Evolutionary conservation across 176 grass and related monocot species (phyloP).

Genomic region (Aegilops speltoides): DNA sequence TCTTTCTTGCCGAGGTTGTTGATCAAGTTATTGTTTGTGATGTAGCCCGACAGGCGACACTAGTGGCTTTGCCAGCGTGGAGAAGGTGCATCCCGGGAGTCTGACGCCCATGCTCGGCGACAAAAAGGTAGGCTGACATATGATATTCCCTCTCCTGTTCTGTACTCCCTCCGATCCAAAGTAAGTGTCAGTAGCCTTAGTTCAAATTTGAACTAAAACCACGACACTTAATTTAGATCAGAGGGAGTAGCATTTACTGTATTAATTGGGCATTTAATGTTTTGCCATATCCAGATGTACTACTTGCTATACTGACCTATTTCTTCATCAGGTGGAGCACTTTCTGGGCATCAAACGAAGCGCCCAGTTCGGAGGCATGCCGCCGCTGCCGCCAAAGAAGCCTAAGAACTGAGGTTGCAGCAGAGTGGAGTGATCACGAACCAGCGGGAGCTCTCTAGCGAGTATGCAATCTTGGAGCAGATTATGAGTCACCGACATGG

Average conservation of each 20-base stretch:
- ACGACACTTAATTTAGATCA: too few relatives aligned
- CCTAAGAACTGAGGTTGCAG: slow-evolving; percentile 56
- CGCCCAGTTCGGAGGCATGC: slow-evolving; percentile 56
- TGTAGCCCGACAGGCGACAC: slow-evolving; percentile 67
- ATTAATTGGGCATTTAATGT: background rate
- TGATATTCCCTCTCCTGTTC: slow-evolving; percentile 1
- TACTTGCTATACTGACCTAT: background rate
- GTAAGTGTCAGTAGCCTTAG: too few relatives aligned
- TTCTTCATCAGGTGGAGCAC: slow-evolving; percentile 70
- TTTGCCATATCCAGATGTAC: background rate
- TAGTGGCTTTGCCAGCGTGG: slow-evolving; percentile 70
- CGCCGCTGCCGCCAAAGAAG: slow-evolving; percentile 67
- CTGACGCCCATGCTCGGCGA: slow-evolving; percentile 92
- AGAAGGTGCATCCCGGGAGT: slow-evolving; percentile 73
- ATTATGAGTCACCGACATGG: slow-evolving; percentile 12
- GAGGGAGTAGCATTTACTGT: slow-evolving; percentile 8
- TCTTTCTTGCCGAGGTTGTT: slow-evolving; percentile 21
- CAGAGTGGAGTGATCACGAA: background rate
- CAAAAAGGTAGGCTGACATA: slow-evolving; percentile 65
- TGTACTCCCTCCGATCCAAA: background rate
- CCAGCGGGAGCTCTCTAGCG: background rate
- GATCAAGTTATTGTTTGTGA: slow-evolving; percentile 27
- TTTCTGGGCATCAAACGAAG: slow-evolving; percentile 81
- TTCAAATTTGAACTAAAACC: too few relatives aligned
- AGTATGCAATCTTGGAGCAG: slow-evolving; percentile 18